Conservation (phyloP, 441 rosid genomes). For the Corymbia calophylla region DNA sequence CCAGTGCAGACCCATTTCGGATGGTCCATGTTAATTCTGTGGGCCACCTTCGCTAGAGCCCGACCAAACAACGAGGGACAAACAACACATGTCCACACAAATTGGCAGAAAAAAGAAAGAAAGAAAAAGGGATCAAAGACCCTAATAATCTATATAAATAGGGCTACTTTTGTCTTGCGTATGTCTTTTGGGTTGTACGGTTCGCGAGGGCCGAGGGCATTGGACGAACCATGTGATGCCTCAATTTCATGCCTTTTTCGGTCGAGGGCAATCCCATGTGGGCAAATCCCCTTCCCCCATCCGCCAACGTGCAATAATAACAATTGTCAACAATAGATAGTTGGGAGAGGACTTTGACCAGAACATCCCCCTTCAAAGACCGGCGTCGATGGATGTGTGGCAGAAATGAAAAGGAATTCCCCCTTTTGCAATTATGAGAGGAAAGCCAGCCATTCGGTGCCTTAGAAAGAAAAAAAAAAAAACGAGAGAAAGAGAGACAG, state of each 20-base stretch:
- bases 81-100: background rate
- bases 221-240: background rate
- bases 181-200: background rate
- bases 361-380: background rate
- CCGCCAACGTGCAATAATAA: background rate
- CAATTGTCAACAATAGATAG: background rate
- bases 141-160: background rate
- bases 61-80: background rate
- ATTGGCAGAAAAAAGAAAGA: background rate
- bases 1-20: background rate
- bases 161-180: background rate
- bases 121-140: background rate
- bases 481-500: background rate
- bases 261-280: background rate
- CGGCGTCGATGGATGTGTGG: background rate
- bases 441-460: background rate
- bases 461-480: background rate
- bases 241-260: background rate
- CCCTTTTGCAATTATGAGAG: background rate
- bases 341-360: background rate
- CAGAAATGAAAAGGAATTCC: background rate
- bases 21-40: background rate
- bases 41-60: background rate
- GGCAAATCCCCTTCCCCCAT: background rate
- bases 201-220: background rate